phyloP scores from a whole-genome alignment of 2,329 filamentous ascomycete species.

The Stagonosporopsis cucurbitacearum region DNA sequence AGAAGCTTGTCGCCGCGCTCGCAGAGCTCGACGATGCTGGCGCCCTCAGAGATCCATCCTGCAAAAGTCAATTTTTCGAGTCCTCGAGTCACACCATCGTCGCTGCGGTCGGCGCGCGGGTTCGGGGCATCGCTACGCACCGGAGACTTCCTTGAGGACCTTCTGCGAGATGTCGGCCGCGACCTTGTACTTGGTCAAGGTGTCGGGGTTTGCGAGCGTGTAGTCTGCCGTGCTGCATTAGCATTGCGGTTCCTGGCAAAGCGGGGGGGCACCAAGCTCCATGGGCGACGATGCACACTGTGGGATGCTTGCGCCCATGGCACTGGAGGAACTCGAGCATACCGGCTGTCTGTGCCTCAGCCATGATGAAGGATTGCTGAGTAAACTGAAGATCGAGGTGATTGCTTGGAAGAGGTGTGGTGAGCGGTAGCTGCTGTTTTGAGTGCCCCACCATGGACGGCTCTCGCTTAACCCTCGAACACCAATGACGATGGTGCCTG shows the following conservation, averaged over 20 bases:
- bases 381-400: constrained; percentile 29
- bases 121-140: constrained; percentile 47
- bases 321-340: constrained; percentile 20
- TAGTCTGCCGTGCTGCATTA: constrained; percentile 67
- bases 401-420: constrained; percentile 32
- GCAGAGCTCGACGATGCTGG: constrained; percentile 93
- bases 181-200: constrained; percentile 98
- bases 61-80: constrained; percentile 36
- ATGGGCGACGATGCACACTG: neutral
- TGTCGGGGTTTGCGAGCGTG: constrained; percentile 88
- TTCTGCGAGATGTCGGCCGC: constrained; percentile 95
- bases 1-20: constrained; percentile 94
- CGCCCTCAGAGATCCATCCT: constrained; percentile 78
- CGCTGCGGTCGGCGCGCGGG: constrained; percentile 8
- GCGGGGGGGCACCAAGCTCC: constrained; percentile 19
- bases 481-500: constrained; percentile 33
- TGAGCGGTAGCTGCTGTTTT: constrained; percentile 40
- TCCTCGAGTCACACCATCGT: constrained; percentile 20
- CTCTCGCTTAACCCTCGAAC: constrained; percentile 43
- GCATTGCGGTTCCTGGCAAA: constrained; percentile 31
- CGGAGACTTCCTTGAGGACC: constrained; percentile 83
- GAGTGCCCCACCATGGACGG: constrained; percentile 35
- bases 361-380: constrained; percentile 42
- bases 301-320: neutral
- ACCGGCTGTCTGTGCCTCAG: constrained; percentile 43